Conservation (phyloP, 495 filamentous ascomycete species). For the Tetracladium setigerum region DNA sequence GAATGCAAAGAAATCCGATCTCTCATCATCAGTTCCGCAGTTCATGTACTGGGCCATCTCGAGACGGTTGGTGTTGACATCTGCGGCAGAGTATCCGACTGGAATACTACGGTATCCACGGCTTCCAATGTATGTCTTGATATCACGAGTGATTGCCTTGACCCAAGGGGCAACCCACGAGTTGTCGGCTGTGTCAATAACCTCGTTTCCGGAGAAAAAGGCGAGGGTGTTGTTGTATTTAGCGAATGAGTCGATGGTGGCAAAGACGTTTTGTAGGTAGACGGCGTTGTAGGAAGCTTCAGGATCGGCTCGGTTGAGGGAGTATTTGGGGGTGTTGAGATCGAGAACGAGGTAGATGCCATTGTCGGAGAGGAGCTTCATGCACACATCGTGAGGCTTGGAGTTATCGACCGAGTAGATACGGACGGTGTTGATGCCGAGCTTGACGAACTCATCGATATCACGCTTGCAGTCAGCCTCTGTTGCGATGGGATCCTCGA, state of each 20-base stretch:
- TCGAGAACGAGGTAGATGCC: conserved; percentile 91
- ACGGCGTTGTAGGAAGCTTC: conserved; percentile 77
- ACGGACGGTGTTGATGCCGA: conserved; percentile 87
- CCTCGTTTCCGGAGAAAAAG: conserved; percentile 97
- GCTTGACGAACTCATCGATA: conserved; percentile 71
- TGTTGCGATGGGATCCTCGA: conserved; percentile 70
- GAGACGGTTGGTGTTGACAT: conserved; percentile 77
- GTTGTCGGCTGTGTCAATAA: conserved; percentile 78
- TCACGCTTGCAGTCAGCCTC: conserved; percentile 66
- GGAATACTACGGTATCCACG: conserved; percentile 74
- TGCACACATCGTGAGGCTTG: conserved; percentile 73
- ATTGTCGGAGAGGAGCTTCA: conserved; percentile 70
- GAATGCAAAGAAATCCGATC: conserved; percentile 93
- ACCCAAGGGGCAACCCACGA: conserved; percentile 75
- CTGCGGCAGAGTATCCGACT: conserved; percentile 88
- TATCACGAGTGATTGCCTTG: conserved; percentile 89
- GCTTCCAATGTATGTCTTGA: conserved; percentile 73
- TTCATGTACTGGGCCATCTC: conserved; percentile 92
- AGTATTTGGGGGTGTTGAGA: conserved; percentile 54
- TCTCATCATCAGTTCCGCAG: conserved; percentile 79
- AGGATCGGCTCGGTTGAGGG: conserved; percentile 74
- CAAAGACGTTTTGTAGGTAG: conserved; percentile 43
- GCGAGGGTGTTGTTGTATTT: conserved; percentile 85
- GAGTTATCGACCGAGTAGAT: conserved; percentile 93
- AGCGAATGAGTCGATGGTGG: conserved; percentile 81